Base-by-base conservation (phyloP, 805 yeast species). In the Saccharomyces kudriavzevii region DNA sequence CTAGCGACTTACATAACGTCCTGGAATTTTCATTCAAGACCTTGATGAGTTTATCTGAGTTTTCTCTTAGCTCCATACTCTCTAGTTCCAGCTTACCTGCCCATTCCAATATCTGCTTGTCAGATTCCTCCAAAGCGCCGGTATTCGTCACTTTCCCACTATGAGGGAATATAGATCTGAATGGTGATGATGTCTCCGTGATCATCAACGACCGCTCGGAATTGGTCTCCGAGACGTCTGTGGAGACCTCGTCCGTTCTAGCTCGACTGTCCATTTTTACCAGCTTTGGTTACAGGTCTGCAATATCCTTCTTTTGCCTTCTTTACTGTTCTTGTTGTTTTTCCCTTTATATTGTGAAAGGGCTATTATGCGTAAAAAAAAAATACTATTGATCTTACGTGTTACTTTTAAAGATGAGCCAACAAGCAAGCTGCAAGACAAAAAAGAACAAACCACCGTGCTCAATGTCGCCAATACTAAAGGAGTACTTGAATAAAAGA, bases 61-160 rank as follows among this genome's bases (percentile, higher is more conserved):
- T 64, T 11, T 71, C 70, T 45, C 78, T 63, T 26, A 77, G 58
- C 29, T 76, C 80, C 1, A 75, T 65, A 13, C 76, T 69, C 54
- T 80, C 83, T 50, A 79, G 54, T 56, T 80, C 84, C 20, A 80
- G 60, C 35, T 74, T 71, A 4, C 78, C 73, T 0, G 82, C 82
- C 83, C 83, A 79, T 57, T 66, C 65, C 10, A 73, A 64, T 30
- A 64, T 72, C 66, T 67, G 76, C 57, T 63, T 67, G 48, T 66
- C 71, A 40, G 69, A 61, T 47, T 62, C 68, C 22, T 61, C 66
- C 49, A 49, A 52, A 14, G 24, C 35, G 4, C 43, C 25, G 22
- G 49, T 10, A 17, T 20, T 25, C 45, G 45, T 3, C 48, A 40
- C 25, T 25, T 52, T 14, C 49, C 47, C 11, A 43, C 46, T 8